phyloP scores from a whole-genome alignment of 768 basidiomycete genomes.

The Tulasnella sp. region DNA sequence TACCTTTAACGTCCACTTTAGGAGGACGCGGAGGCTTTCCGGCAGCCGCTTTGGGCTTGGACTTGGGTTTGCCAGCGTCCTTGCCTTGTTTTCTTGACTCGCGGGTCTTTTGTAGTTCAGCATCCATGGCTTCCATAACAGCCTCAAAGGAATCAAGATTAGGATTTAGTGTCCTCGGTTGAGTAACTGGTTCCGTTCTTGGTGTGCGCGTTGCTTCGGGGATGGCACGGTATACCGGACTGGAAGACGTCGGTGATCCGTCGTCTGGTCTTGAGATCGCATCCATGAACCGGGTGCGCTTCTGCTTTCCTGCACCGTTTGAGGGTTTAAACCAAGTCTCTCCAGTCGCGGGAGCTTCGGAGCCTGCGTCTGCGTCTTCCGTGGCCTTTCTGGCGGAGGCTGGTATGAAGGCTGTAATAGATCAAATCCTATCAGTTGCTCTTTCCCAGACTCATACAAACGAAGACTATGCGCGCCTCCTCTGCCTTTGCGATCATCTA shows the following conservation, averaged over 20 bases:
- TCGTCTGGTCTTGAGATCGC: conserved; percentile 8
- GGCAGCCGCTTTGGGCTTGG: conserved; percentile 16
- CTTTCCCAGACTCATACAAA: not conserved
- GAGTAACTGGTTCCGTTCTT: not conserved
- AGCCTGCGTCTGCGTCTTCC: not conserved
- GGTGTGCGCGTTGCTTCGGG: too few relatives aligned
- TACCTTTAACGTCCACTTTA: conserved; percentile 31
- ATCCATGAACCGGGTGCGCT: conserved; percentile 7
- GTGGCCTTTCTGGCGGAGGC: not conserved
- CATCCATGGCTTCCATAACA: conserved; percentile 94
- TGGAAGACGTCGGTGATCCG: not conserved
- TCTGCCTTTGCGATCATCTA: conserved; percentile 60
- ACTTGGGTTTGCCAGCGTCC: conserved; percentile 16
- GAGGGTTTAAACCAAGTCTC: not conserved
- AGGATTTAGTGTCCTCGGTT: conserved; percentile 36
- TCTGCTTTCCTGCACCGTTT: conserved; percentile 6
- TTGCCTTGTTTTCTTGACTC: conserved; percentile 20
- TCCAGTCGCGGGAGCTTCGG: not conserved
- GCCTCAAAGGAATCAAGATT: conserved; percentile 86
- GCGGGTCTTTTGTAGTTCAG: conserved; percentile 49
- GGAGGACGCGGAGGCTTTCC: not conserved
- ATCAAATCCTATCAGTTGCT: not conserved
- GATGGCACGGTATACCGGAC: too few relatives aligned
- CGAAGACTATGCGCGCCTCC: conserved; percentile 51
- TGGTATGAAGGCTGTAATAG: conserved; percentile 17